A percentile compares a stretch with the other conserved stretches of the same genome.
These are phyloP conservation scores for Limnanthes douglasii DNA, from an alignment of 345 rosid genomes.

Conservation along the genomic window DNA sequence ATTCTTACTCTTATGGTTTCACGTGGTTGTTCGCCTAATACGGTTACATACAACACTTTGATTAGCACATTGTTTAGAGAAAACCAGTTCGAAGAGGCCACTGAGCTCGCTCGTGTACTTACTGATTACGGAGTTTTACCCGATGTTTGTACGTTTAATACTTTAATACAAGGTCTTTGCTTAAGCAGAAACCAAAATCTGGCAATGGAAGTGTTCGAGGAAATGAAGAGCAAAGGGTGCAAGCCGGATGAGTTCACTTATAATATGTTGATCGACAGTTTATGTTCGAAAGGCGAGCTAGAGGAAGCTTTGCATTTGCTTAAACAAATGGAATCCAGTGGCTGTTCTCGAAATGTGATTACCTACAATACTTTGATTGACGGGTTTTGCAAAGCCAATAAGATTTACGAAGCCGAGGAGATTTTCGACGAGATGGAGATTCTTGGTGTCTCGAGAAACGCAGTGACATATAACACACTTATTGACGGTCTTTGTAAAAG, in stretches of 20 bases:
- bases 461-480: constrained; percentile 76
- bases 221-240: constrained; percentile 79
- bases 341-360: constrained; percentile 60
- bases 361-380: constrained; percentile 81
- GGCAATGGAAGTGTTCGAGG: constrained; percentile 57
- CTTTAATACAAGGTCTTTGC: constrained; percentile 77
- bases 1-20: constrained; percentile 62
- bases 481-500: constrained; percentile 73
- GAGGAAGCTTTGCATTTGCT: constrained; percentile 52
- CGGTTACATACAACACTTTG: constrained; percentile 80
- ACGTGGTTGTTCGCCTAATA: constrained; percentile 76
- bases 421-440: constrained; percentile 90
- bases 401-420: constrained; percentile 71
- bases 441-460: constrained; percentile 72
- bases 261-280: constrained; percentile 66
- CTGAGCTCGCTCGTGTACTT: constrained; percentile 45
- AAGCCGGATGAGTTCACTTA: constrained; percentile 77
- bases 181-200: constrained; percentile 30
- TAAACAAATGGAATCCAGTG: constrained; percentile 68
- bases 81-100: constrained; percentile 72
- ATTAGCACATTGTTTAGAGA: constrained; percentile 73
- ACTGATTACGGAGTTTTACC: constrained; percentile 68
- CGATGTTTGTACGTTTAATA: constrained; percentile 41
- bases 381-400: constrained; percentile 73
- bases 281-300: constrained; percentile 51